These are phyloP conservation scores for Trypanosoma cruzi DNA, from an alignment of 208 protist species.

Conservation along the genomic window DNA sequence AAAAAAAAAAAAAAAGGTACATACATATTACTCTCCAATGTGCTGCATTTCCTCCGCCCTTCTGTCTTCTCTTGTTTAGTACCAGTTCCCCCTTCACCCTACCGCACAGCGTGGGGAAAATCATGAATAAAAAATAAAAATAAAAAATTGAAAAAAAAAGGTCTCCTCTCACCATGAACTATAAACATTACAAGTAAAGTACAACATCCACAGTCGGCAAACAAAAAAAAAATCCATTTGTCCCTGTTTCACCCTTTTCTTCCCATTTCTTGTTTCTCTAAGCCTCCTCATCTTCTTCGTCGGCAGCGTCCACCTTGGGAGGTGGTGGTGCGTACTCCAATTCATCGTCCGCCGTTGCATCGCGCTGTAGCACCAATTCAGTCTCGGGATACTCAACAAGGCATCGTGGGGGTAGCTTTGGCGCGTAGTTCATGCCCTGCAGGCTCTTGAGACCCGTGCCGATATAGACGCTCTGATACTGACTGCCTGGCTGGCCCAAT, in stretches of 20 bases:
- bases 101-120: neutral
- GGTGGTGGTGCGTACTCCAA: slow-evolving; percentile 83
- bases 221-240: neutral
- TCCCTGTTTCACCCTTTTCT: neutral
- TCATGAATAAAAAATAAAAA: neutral
- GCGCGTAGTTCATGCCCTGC: slow-evolving; percentile 61
- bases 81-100: neutral
- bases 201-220: slow-evolving; percentile 1
- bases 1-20: neutral
- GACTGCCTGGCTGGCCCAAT: slow-evolving; percentile 64
- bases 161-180: neutral
- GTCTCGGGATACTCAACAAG: slow-evolving; percentile 76
- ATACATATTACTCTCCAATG: neutral
- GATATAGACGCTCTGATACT: slow-evolving; percentile 81
- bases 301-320: slow-evolving; percentile 38
- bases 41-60: neutral
- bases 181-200: neutral
- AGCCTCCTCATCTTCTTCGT: slow-evolving; percentile 72
- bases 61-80: slow-evolving; percentile 3
- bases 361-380: slow-evolving; percentile 72
- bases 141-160: neutral
- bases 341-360: slow-evolving; percentile 90
- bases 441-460: slow-evolving; percentile 87
- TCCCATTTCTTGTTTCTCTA: slow-evolving; percentile 8
- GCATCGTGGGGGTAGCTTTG: slow-evolving; percentile 68